Evolutionary conservation across 805 yeast species (phyloP).

Genomic region (Yamadazyma tumulicola): DNA sequence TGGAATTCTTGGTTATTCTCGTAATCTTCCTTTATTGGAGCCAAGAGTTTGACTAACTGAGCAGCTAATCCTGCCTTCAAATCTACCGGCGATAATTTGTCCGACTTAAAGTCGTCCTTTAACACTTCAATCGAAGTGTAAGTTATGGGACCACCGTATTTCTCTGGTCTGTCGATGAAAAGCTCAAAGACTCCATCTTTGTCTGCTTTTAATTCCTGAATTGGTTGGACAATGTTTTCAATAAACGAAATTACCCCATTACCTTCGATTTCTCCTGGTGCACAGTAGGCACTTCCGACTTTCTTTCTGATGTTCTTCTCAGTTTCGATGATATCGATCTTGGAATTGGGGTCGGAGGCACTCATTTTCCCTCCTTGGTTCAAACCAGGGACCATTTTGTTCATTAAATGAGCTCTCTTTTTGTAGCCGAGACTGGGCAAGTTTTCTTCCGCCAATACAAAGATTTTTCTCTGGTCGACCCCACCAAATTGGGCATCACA

Average conservation of each 20-base stretch:
- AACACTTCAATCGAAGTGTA: slow-evolving; percentile 66
- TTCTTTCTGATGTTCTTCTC: slow-evolving; percentile 88
- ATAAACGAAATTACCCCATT: slow-evolving; percentile 88
- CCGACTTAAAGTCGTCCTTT: slow-evolving; percentile 67
- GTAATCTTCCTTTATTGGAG: slow-evolving; percentile 76
- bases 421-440: slow-evolving; percentile 84
- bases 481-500: slow-evolving; percentile 98
- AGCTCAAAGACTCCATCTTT: slow-evolving; percentile 56
- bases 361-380: slow-evolving; percentile 98
- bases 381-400: slow-evolving; percentile 97
- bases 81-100: slow-evolving; percentile 86
- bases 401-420: slow-evolving; percentile 98
- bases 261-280: slow-evolving; percentile 86
- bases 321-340: slow-evolving; percentile 87
- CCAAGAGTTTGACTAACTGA: slow-evolving; percentile 74
- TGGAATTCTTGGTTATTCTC: slow-evolving; percentile 64
- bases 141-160: slow-evolving; percentile 90
- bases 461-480: slow-evolving; percentile 97
- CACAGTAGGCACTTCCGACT: slow-evolving; percentile 88
- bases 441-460: slow-evolving; percentile 94
- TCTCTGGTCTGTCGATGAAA: slow-evolving; percentile 85
- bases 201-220: slow-evolving; percentile 69
- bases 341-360: slow-evolving; percentile 97
- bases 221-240: slow-evolving; percentile 81
- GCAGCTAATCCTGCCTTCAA: slow-evolving; percentile 89